A percentile compares a stretch with the other conserved stretches of the same genome.
These are phyloP conservation scores for Xylariaceae sp. DNA, from an alignment of 2,329 filamentous ascomycete species.

Conservation along the genomic window DNA sequence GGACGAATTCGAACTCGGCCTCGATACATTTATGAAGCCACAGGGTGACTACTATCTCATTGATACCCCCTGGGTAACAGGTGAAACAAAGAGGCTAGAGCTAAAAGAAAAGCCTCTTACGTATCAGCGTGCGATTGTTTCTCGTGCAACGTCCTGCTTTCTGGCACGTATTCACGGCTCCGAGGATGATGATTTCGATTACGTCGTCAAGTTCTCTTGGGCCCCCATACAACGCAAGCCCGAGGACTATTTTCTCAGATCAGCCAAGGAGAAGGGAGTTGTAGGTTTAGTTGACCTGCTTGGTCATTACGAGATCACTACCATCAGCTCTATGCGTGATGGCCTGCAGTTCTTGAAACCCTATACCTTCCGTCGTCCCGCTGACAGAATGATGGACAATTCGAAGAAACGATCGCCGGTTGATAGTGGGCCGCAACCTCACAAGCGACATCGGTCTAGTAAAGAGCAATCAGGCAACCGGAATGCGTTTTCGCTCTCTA, in stretches of 20 bases:
- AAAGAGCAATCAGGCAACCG: background rate
- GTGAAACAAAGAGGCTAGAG: background rate
- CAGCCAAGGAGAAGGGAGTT: background rate
- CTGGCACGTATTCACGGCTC: background rate
- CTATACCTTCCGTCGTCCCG: background rate
- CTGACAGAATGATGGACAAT: background rate
- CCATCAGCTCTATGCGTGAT: background rate
- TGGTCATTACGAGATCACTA: background rate
- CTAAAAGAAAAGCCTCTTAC: background rate
- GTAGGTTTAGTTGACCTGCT: background rate
- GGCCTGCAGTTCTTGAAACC: background rate
- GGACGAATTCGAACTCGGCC: background rate
- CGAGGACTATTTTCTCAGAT: background rate
- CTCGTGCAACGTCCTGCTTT: background rate
- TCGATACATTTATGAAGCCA: conserved; percentile 7
- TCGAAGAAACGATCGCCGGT: background rate
- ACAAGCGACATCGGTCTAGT: background rate
- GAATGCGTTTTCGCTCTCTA: background rate
- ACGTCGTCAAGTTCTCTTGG: background rate
- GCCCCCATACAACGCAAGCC: background rate
- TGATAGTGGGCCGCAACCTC: background rate
- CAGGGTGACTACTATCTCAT: background rate
- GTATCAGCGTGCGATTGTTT: background rate
- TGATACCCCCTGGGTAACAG: background rate
- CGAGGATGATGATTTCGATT: background rate